Percentiles rank a stretch among this genome's conserved stretches.
Evolutionary conservation across 805 yeast genomes (phyloP).

Genomic region (Wickerhamiella slavikovae): DNA sequence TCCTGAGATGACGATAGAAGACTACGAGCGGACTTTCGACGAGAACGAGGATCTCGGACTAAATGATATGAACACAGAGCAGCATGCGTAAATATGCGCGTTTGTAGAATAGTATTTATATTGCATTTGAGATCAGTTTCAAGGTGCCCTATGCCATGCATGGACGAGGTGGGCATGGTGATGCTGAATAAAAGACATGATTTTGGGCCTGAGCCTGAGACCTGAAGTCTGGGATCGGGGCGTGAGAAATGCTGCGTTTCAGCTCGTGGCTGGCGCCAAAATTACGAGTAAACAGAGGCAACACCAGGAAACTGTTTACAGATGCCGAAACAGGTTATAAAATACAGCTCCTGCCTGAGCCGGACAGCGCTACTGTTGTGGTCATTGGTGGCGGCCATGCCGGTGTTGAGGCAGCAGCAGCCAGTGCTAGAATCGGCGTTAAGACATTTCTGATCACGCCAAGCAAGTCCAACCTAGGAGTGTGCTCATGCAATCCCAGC

Average conservation of each 20-base stretch:
- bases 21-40: conserved; percentile 69
- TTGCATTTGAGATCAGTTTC: neutral
- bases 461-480: conserved; percentile 52
- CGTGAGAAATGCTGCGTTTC: too few species aligned
- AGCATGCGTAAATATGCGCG: too few species aligned
- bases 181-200: too few species aligned
- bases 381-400: conserved; percentile 98
- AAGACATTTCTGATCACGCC: conserved; percentile 62
- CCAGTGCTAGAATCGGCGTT: conserved; percentile 70
- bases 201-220: too few species aligned
- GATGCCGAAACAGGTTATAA: conserved; percentile 4
- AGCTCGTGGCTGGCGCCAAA: too few species aligned
- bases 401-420: conserved; percentile 94
- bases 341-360: conserved; percentile 4
- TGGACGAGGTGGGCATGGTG: too few species aligned
- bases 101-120: neutral
- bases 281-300: too few species aligned
- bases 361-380: conserved; percentile 34
- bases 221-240: too few species aligned
- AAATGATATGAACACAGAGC: conserved; percentile 20
- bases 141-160: neutral
- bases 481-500: conserved; percentile 92
- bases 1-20: conserved; percentile 86
- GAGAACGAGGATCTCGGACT: conserved; percentile 88
- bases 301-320: too few species aligned